Evolutionary conservation across 1,139 yeast species (phyloP), one percentile per base, ranked within the genome.

Genomic region (Komagataea norvegica): DNA sequence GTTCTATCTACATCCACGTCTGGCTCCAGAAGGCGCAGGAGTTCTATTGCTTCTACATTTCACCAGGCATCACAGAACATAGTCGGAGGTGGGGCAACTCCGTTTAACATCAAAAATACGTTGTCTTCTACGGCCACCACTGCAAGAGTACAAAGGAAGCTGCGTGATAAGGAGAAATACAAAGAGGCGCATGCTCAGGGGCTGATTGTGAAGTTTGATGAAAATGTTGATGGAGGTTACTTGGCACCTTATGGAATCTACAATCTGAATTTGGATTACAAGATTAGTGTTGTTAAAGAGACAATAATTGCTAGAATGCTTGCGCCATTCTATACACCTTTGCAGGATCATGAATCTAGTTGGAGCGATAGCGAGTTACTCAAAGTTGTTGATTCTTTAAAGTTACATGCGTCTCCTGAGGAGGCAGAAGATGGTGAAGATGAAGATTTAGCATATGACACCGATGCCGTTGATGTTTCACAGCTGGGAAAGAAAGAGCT

Each of bases 251-350:
- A 72, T 60, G 96, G 96, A 2, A 85, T 87, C 23, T 89, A 89
- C 60, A 75, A 72, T 48, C 69, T 81, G 42, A 76, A 75, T 8
- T 70, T 85, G 44, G 95, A 85, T 57, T 91, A 77, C 61, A 75
- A 81, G 54, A 74, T 84, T 13, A 75, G 74, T 25, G 67, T 81
- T 3, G 96, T 89, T 8, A 73, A 86, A 33, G 70, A 65, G 19
- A 63, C 85, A 28, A 83, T 89, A 6, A 61, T 75, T 24, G 72
- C 72, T 13, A 72, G 98, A 31, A 72, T 71, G 48, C 54, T 91
- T 33, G 89, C 97, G 0, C 97, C 98, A 1, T 91, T 91, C 58
- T 91, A 76, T 57, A 83, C 89, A 3, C 97, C 97, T 0, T 65
- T 91, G 37, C 87, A 85, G 52, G 96, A 87, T 54, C 85, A 72